Evolutionary conservation across 495 filamentous ascomycete genomes (phyloP), one percentile per base, ranked within the genome.

Genomic region (Daldinia grandis): DNA sequence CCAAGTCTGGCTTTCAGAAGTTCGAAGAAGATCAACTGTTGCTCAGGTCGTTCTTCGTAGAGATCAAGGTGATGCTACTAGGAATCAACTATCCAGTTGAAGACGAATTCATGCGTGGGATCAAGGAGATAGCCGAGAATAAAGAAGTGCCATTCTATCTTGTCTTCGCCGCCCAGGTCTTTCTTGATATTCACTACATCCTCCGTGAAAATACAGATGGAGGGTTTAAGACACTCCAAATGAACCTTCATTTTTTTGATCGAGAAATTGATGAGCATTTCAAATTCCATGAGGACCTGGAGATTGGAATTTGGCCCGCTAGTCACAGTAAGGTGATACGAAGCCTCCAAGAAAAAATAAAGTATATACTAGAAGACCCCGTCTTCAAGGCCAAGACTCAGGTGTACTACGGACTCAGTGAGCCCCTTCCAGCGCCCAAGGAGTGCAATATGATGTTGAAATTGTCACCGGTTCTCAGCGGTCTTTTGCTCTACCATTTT

Each of bases 91-190:
- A 68, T 44, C 75, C 78, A 3, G 61, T 77, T 6, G 61, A 78
- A 17, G 81, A 83, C 44, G 79, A 82, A 55, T 76, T 83, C 33
- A 62, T 78, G n/a, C 76, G 79, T 4, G 76, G 76, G 0, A 55
- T 83, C 33, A 61, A 60, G 24, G 66, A 78, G 49, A 55, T 78
- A 35, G 61, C 47, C 24, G 53, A 64, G 12, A 76, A 75, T 1
- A 25, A 53, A 27, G 6, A 72, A 3, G 42, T 81, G 1, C 57
- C 80, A 6, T 58, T 81, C 2, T 76, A 73, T 50, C 64, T 76
- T 3, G 74, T 82, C 1, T 82, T 83, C 53, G 77, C 81, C 25
- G 74, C 73, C 2, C 81, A 83, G 19, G 49, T 78, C n/a, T 83
- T 78, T 42, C 73, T 83, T 4, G 80, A 83, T 38, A 78, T 78